Evolutionary conservation across 2,329 filamentous ascomycete genomes (phyloP).

Genomic region (Colletotrichum sp.): DNA sequence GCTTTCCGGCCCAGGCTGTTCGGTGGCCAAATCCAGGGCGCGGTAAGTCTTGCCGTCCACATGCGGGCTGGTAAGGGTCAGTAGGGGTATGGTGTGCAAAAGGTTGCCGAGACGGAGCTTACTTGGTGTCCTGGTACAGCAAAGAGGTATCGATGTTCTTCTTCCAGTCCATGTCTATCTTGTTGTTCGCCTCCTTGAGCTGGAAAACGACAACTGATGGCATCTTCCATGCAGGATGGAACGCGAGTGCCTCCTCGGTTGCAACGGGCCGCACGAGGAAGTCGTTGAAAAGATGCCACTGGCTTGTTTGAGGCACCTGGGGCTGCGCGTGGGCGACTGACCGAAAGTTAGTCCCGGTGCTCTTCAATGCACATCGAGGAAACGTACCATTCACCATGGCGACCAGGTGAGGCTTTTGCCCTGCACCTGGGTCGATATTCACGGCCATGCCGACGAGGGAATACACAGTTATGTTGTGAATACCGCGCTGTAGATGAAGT

Average conservation of each 20-base stretch:
- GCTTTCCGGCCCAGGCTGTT: conserved; percentile 73
- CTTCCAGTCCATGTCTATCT: conserved; percentile 87
- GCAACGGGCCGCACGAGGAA: conserved; percentile 86
- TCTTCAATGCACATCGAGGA: neutral
- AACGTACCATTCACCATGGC: conserved; percentile 81
- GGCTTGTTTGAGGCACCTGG: conserved; percentile 63
- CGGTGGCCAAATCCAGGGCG: conserved; percentile 59
- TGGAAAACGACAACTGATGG: conserved; percentile 91
- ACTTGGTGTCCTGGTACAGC: conserved; percentile 75
- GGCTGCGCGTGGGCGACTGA: conserved; percentile 71
- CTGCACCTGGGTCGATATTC: conserved; percentile 85
- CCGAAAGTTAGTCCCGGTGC: neutral
- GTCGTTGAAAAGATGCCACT: conserved; percentile 98
- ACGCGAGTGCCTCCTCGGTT: conserved; percentile 83
- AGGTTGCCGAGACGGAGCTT: neutral
- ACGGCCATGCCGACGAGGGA: conserved; percentile 89
- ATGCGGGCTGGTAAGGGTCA: conserved; percentile 38
- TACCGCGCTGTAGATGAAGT: conserved; percentile 77
- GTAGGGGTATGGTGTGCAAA: conserved; percentile 25
- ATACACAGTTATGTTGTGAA: conserved; percentile 85
- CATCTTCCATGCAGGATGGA: conserved; percentile 91
- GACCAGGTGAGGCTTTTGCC: conserved; percentile 89
- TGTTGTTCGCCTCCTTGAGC: conserved; percentile 78
- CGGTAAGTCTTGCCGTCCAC: conserved; percentile 61
- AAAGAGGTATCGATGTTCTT: conserved; percentile 81